Percentiles rank a stretch among this genome's conserved stretches.
These are phyloP conservation scores for Meyerozyma athensensis DNA, from an alignment of 1,139 yeast species.

Conservation along the genomic window DNA sequence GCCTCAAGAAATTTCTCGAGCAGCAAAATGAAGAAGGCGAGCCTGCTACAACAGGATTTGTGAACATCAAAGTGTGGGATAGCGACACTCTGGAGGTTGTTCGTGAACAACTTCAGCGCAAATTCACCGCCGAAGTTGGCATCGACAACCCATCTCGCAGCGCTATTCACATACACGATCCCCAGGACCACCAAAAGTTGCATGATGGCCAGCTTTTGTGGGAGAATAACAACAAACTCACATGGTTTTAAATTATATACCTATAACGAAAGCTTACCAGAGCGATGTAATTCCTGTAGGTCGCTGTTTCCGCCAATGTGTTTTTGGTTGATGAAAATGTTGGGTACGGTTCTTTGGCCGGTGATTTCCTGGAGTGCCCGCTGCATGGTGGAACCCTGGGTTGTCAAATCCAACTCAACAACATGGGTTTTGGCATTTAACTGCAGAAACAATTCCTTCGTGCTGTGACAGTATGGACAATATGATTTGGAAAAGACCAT, in stretches of 20 bases:
- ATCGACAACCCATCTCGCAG: slow-evolving; percentile 32
- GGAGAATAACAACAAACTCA: slow-evolving; percentile 43
- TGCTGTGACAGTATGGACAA: slow-evolving; percentile 25
- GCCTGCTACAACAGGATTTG: slow-evolving; percentile 15
- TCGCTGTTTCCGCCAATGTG: slow-evolving; percentile 18
- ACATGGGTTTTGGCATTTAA: slow-evolving; percentile 15
- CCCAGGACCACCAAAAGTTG: slow-evolving; percentile 5
- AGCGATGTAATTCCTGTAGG: slow-evolving; percentile 12
- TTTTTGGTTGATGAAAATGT: slow-evolving; percentile 15
- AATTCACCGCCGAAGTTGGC: slow-evolving; percentile 17
- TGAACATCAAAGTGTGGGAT: slow-evolving; percentile 19
- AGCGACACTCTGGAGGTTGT: slow-evolving; percentile 14
- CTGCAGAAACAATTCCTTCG: slow-evolving; percentile 18
- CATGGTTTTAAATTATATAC: slow-evolving; percentile 33
- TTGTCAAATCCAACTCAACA: slow-evolving; percentile 20
- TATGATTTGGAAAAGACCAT: slow-evolving; percentile 24
- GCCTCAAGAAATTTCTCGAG: slow-evolving; percentile 19
- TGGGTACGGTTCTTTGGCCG: slow-evolving; percentile 18
- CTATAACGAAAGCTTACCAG: slow-evolving; percentile 10
- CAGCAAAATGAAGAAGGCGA: slow-evolving; percentile 19
- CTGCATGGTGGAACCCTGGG: slow-evolving; percentile 16
- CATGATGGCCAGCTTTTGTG: slow-evolving; percentile 25
- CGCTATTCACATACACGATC: slow-evolving; percentile 28
- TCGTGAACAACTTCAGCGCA: slow-evolving; percentile 13
- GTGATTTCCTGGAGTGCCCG: slow-evolving; percentile 13